These are phyloP conservation scores for Sphagnum tenellum DNA, from an alignment of 225 moss, liverwort and hornwort species.

Conservation along the genomic window DNA sequence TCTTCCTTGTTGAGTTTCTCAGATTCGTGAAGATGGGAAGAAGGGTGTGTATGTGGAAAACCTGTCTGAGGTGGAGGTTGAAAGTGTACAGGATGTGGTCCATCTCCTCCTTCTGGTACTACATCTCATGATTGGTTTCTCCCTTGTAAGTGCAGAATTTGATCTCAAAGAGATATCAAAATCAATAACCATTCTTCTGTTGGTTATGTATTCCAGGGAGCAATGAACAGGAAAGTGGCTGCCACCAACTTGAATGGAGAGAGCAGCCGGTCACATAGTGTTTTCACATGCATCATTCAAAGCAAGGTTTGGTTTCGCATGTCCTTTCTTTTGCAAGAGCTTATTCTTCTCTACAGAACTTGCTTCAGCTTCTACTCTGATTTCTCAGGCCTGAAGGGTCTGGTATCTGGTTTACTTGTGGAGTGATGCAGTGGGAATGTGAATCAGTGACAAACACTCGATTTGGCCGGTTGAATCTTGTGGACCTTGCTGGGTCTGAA, in stretches of 20 bases:
- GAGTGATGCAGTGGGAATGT: constrained; percentile 6
- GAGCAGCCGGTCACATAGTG: constrained; percentile 14
- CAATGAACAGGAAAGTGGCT: constrained; percentile 14
- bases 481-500: constrained; percentile 12
- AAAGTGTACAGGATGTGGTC: constrained; percentile 8
- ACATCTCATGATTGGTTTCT: too few relatives aligned
- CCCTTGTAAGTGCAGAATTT: too few relatives aligned
- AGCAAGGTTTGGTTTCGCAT: constrained; percentile 6
- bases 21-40: constrained; percentile 12
- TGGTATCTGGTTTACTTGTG: neutral
- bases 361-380: neutral
- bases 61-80: constrained; percentile 8
- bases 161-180: too few relatives aligned
- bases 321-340: neutral
- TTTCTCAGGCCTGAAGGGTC: neutral
- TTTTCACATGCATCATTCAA: constrained; percentile 14
- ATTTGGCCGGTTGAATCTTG: constrained; percentile 10
- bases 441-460: constrained; percentile 8
- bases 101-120: constrained; percentile 36
- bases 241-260: constrained; percentile 15
- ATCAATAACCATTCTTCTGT: too few relatives aligned
- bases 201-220: constrained; percentile 2
- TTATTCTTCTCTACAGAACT: neutral
- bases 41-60: constrained; percentile 14
- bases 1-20: neutral